Conservation (phyloP, 2,329 filamentous ascomycete species). For the Aspergillus neotritici region DNA sequence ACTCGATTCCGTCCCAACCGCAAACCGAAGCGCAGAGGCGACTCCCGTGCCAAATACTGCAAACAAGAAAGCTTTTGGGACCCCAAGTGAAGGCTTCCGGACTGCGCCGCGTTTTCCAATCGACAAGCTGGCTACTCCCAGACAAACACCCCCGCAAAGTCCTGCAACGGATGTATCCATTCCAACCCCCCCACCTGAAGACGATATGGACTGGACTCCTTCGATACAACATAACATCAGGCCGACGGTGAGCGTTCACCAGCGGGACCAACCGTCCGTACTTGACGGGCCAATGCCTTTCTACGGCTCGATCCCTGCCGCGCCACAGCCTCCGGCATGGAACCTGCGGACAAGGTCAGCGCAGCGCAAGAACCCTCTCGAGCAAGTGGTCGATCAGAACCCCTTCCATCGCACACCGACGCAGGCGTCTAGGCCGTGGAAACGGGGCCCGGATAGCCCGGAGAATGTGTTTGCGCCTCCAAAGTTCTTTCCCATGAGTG, state of each 20-base stretch:
- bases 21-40: slow-evolving; percentile 17
- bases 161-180: slow-evolving; percentile 21
- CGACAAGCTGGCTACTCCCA: slow-evolving; percentile 33
- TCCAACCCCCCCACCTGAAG: slow-evolving; percentile 37
- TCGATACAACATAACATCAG: slow-evolving; percentile 34
- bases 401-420: slow-evolving; percentile 33
- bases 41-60: slow-evolving; percentile 14
- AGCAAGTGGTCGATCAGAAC: slow-evolving; percentile 32
- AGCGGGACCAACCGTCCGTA: slow-evolving; percentile 25
- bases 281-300: slow-evolving; percentile 38
- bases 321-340: slow-evolving; percentile 38
- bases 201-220: slow-evolving; percentile 50
- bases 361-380: slow-evolving; percentile 27
- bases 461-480: slow-evolving; percentile 39
- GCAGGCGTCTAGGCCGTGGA: slow-evolving; percentile 19
- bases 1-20: slow-evolving; percentile 26
- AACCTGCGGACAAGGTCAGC: slow-evolving; percentile 30
- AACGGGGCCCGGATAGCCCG: slow-evolving; percentile 11
- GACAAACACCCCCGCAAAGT: slow-evolving; percentile 1
- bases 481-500: slow-evolving; percentile 41
- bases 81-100: slow-evolving; percentile 11
- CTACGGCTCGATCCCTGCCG: slow-evolving; percentile 38
- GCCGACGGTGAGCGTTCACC: slow-evolving; percentile 26
- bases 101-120: slow-evolving; percentile 34
- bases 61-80: slow-evolving; percentile 10